Evolutionary conservation across 495 filamentous ascomycete genomes (phyloP), one percentile per base, ranked within the genome.

Genomic region (Penicillium simplicissimum): DNA sequence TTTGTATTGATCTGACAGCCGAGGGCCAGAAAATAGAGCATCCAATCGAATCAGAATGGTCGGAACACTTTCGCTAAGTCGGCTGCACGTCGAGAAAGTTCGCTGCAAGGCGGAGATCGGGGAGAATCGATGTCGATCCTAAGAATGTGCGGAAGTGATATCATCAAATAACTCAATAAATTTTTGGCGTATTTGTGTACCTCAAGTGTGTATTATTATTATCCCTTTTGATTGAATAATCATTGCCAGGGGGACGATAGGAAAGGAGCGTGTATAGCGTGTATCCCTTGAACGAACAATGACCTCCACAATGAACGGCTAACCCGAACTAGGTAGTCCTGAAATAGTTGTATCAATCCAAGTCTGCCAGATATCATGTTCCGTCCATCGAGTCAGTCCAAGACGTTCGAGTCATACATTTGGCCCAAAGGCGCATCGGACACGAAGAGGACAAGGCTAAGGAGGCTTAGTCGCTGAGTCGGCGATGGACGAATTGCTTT

Each of bases 81-180:
- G n/a, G n/a, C 60, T 45, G 42, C 42, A 36, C 17, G 37, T 55
- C 47, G 19, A 23, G 55, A 58, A 25, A 35, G 52, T 52, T 59
- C 31, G 40, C 57, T 61, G 61, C 61, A 67, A 64, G 65, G 67
- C 67, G 62, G 63, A 52, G 58, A 42, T 53, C 61, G 58, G 61
- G 42, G 40, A 35, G 49, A 59, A 43, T 43, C 40, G 19, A 45
- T 45, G 65, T 43, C 55, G 61, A 64, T 65, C 62, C 10, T 48
- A 59, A 25, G 57, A 62, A 67, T 67, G 64, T 60, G 60, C 54
- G 37, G 37, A 45, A 19, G 17, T 45, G 42, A 45, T 43, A 21
- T 43, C 19, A 45, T 45, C 10, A 6, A 45, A 11, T 23, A 23
- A 45, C 28, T 31, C 28, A 31, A 11, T 45, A 8, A 19, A 3